Conservation (phyloP, 495 filamentous ascomycete genomes). For the Tuber aestivum region DNA sequence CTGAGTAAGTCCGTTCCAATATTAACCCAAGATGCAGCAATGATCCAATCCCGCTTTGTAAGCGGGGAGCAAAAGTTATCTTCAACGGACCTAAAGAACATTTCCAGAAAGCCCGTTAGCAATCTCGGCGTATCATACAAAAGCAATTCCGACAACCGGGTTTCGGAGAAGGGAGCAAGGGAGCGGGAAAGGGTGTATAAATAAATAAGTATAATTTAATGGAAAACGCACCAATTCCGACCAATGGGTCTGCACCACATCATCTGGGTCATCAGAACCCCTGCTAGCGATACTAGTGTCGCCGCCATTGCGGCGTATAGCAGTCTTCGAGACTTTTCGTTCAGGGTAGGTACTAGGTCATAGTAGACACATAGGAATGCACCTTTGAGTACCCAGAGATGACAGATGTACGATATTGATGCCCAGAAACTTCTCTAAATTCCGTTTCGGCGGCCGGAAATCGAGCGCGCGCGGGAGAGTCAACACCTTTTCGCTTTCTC, state of each 20-base stretch:
- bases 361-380: slow-evolving; percentile 34
- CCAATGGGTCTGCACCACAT: slow-evolving; percentile 29
- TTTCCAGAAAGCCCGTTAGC: not conserved
- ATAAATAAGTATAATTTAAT: not conserved
- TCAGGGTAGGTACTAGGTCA: slow-evolving; percentile 32
- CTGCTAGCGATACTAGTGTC: slow-evolving; percentile 21
- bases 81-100: slow-evolving; percentile 17
- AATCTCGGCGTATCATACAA: not conserved
- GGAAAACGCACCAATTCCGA: slow-evolving; percentile 24
- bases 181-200: not conserved
- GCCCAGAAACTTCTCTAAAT: slow-evolving; percentile 30
- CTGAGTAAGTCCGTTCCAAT: slow-evolving; percentile 30
- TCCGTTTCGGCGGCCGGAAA: not conserved
- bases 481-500: not conserved
- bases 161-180: not conserved
- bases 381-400: slow-evolving; percentile 34
- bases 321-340: slow-evolving; percentile 24
- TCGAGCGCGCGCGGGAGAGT: not conserved
- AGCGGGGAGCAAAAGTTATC: slow-evolving; percentile 31
- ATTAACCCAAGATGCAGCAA: slow-evolving; percentile 28
- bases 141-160: not conserved
- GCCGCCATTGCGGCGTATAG: slow-evolving; percentile 19
- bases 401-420: slow-evolving; percentile 24
- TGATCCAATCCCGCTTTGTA: slow-evolving; percentile 25
- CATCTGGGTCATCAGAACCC: slow-evolving; percentile 21